These are phyloP conservation scores for Lycium ferocissimum DNA, from an alignment of 257 asterid species.

Conservation along the genomic window DNA sequence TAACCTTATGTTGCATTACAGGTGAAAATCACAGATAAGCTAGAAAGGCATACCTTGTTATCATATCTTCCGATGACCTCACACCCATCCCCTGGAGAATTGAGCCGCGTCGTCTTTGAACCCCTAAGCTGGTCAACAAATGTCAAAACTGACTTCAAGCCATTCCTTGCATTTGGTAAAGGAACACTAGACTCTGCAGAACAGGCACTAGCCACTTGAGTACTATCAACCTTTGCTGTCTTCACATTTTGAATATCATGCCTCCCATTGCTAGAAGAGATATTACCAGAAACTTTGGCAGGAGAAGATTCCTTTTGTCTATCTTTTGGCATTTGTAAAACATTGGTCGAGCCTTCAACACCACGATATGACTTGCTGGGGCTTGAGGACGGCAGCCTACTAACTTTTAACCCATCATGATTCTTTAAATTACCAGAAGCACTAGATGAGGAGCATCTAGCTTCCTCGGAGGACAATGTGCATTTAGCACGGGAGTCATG, in stretches of 20 bases:
- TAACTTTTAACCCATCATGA: slow-evolving; percentile 37
- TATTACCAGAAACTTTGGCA: slow-evolving; percentile 42
- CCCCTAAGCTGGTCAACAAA: slow-evolving; percentile 54
- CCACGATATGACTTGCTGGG: slow-evolving; percentile 36
- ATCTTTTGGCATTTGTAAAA: slow-evolving; percentile 41
- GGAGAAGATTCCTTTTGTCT: slow-evolving; percentile 39
- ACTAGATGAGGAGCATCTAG: slow-evolving; percentile 35
- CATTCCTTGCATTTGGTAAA: slow-evolving; percentile 40
- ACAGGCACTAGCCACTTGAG: slow-evolving; percentile 38
- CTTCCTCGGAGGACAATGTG: slow-evolving; percentile 33
- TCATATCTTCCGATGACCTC: slow-evolving; percentile 52
- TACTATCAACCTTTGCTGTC: slow-evolving; percentile 40
- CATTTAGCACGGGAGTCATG: slow-evolving; percentile 29
- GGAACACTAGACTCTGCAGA: slow-evolving; percentile 37
- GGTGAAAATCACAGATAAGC: slow-evolving; percentile 15
- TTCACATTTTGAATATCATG: slow-evolving; percentile 38
- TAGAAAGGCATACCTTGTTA: slow-evolving; percentile 38
- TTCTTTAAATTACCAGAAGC: slow-evolving; percentile 31
- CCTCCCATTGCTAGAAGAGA: slow-evolving; percentile 41
- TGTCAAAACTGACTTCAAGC: slow-evolving; percentile 49
- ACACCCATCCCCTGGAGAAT: slow-evolving; percentile 45
- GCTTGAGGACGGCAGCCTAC: slow-evolving; percentile 38
- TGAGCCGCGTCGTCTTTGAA: slow-evolving; percentile 44
- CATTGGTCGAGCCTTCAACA: slow-evolving; percentile 37
- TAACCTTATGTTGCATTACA: background rate